Percentiles rank a stretch among this genome's conserved stretches.
These are phyloP conservation scores for Heterobasidion parviporum DNA, from an alignment of 1,284 basidiomycete species.

Conservation along the genomic window DNA sequence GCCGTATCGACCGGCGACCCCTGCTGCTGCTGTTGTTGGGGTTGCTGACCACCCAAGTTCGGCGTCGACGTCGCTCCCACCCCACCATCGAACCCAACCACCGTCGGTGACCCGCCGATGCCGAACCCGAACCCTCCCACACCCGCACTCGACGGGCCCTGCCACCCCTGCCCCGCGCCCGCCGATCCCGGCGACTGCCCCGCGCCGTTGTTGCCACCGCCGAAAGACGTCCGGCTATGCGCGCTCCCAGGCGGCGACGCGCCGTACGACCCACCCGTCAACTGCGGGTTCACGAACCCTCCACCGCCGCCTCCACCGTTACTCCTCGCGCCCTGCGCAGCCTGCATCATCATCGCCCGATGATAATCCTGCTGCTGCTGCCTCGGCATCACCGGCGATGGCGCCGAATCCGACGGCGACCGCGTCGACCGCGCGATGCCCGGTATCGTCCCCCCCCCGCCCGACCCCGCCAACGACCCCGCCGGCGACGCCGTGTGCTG, in stretches of 20 bases:
- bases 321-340: not conserved
- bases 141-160: not conserved
- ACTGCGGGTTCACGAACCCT: conserved; percentile 2
- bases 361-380: conserved; percentile 44
- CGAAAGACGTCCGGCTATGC: conserved; percentile 12
- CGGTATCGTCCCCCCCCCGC: conserved; percentile 30
- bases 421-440: conserved; percentile 64
- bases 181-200: not conserved
- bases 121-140: not conserved
- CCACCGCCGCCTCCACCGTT: not conserved
- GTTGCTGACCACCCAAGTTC: not conserved
- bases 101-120: too few relatives aligned
- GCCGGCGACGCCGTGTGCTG: conserved; percentile 15
- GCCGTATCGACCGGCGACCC: not conserved
- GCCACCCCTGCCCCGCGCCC: not conserved
- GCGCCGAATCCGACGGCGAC: conserved; percentile 56
- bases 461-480: conserved; percentile 36
- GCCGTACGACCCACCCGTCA: conserved; percentile 21
- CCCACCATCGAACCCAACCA: not conserved
- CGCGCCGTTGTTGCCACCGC: not conserved
- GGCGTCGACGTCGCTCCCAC: not conserved
- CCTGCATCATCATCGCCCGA: conserved; percentile 33
- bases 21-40: not conserved
- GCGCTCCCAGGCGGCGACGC: conserved; percentile 34
- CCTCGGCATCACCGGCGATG: conserved; percentile 40